Evolutionary conservation across 257 asterid genomes (phyloP).

Genomic region (Solanum commersonii): DNA sequence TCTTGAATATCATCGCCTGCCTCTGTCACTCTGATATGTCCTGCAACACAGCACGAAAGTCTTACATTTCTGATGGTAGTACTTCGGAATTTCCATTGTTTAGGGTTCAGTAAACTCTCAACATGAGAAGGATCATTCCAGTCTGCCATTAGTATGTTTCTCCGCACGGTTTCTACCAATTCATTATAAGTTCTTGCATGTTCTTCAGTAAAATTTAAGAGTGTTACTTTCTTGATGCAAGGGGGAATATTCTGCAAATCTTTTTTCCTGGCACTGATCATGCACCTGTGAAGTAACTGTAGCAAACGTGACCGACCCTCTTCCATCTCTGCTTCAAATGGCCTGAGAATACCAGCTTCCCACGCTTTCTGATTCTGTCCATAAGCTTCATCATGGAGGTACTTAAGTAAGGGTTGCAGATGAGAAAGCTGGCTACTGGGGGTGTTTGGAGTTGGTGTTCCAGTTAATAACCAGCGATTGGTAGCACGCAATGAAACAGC

Average conservation of each 20-base stretch:
- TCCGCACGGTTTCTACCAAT: constrained; percentile 83
- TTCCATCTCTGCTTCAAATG: constrained; percentile 95
- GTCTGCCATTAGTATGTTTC: constrained; percentile 91
- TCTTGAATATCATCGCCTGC: constrained; percentile 99
- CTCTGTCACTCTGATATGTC: constrained; percentile 71
- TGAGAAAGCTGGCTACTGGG: constrained; percentile 88
- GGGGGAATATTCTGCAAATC: constrained; percentile 89
- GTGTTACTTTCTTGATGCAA: constrained; percentile 67
- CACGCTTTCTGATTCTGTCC: constrained; percentile 76
- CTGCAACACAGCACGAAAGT: constrained; percentile 97
- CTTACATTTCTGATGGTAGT: constrained; percentile 76
- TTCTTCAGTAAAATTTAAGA: constrained; percentile 64
- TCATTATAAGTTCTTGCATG: constrained; percentile 92
- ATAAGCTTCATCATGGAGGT: constrained; percentile 86
- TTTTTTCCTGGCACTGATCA: constrained; percentile 89
- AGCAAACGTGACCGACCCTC: constrained; percentile 84
- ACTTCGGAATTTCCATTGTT: constrained; percentile 92
- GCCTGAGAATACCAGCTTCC: constrained; percentile 85
- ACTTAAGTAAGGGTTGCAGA: constrained; percentile 87
- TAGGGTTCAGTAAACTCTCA: constrained; percentile 90
- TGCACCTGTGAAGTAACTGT: constrained; percentile 78
- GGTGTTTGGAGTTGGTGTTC: constrained; percentile 95
- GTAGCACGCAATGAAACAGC: constrained; percentile 66
- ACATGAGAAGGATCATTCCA: constrained; percentile 98
- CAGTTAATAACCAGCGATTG: constrained; percentile 95